Conservation (phyloP, 2,329 filamentous ascomycete species). For the Cadophora luteo-olivacea region DNA sequence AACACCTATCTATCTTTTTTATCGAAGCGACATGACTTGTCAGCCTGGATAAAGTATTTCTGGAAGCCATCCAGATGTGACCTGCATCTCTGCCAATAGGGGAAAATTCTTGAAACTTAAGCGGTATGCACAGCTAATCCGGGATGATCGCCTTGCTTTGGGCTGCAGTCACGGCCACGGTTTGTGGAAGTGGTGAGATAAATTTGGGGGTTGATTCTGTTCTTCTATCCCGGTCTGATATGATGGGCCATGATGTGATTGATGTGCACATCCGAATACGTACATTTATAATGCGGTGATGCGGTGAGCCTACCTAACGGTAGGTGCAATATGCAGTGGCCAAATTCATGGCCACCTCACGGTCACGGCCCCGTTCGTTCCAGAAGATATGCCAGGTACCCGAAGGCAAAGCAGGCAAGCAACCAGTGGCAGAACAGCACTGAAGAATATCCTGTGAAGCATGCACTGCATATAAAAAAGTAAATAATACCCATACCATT, state of each 20-base stretch:
- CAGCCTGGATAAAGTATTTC: background rate
- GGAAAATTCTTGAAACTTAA: background rate
- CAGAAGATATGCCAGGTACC: conserved; percentile 15
- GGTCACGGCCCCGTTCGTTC: background rate
- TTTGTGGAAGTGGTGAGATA: background rate
- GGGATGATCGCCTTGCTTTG: conserved; percentile 14
- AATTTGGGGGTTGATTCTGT: background rate
- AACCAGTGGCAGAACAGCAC: conserved; percentile 1
- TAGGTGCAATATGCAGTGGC: background rate
- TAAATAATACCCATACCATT: background rate
- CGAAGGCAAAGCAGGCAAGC: background rate
- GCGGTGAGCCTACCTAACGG: no score
- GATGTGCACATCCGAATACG: background rate
- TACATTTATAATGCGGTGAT: background rate
- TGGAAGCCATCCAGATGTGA: conserved; percentile 6
- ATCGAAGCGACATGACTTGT: background rate
- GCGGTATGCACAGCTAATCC: conserved; percentile 23
- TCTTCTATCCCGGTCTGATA: background rate
- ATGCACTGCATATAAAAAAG: background rate
- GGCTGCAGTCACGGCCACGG: background rate
- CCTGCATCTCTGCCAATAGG: conserved; percentile 3
- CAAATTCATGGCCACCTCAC: background rate
- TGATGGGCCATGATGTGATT: background rate
- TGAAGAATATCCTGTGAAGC: background rate
- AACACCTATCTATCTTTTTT: background rate